Conservation (phyloP, 148 eudicot species). For the Cornus suecica region DNA sequence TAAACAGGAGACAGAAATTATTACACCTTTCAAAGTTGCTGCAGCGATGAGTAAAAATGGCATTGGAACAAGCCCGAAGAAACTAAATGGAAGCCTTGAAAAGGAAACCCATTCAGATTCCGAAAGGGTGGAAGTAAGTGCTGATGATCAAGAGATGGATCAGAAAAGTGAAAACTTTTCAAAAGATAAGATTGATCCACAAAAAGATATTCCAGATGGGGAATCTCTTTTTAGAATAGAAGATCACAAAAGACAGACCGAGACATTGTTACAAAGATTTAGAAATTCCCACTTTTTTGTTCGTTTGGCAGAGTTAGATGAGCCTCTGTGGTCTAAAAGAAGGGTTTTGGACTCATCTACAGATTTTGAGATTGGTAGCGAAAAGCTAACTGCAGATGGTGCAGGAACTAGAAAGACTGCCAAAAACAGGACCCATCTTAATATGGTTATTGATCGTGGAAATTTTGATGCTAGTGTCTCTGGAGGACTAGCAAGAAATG, state of each 20-base stretch:
- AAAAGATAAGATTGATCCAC: slow-evolving; percentile 25
- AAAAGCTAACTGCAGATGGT: slow-evolving; percentile 19
- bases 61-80: slow-evolving; percentile 37
- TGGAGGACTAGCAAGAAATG: slow-evolving; percentile 90
- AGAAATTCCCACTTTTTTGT: slow-evolving; percentile 89
- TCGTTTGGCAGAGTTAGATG: slow-evolving; percentile 74
- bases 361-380: slow-evolving; percentile 20
- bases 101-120: slow-evolving; percentile 27
- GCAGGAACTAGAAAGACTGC: slow-evolving; percentile 25
- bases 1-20: slow-evolving; percentile 75
- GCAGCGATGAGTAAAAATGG: slow-evolving; percentile 77
- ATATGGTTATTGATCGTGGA: slow-evolving; percentile 65
- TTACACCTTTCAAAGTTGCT: slow-evolving; percentile 96
- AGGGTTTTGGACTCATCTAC: slow-evolving; percentile 31
- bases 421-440: slow-evolving; percentile 32
- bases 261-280: slow-evolving; percentile 62
- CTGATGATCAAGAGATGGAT: slow-evolving; percentile 34
- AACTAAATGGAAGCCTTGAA: slow-evolving; percentile 46
- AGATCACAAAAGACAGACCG: slow-evolving; percentile 75
- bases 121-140: slow-evolving; percentile 26
- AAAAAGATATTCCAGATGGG: slow-evolving; percentile 52
- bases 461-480: slow-evolving; percentile 65
- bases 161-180: slow-evolving; percentile 22
- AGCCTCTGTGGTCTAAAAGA: slow-evolving; percentile 84
- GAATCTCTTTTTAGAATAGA: slow-evolving; percentile 92